Base-by-base conservation (phyloP, 140 eudicot species). In the Oenanthe javanica region DNA sequence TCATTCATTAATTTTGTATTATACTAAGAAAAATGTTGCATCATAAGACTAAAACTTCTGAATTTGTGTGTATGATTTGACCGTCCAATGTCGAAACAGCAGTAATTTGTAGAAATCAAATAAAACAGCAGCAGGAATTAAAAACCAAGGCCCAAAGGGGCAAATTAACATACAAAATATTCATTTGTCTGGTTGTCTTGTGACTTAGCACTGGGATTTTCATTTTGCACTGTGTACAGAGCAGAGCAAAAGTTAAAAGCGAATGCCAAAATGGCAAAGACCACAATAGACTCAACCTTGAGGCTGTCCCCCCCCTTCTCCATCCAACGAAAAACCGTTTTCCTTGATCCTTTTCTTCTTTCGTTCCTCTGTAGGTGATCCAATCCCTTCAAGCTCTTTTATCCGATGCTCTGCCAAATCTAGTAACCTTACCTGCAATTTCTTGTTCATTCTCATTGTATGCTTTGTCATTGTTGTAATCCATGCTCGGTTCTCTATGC, bases 391-490 rank as follows among this genome's bases (percentile, higher is more conserved):
- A 8, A 48, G 43, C 76, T 79, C 79, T 80, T 72, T 77, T 52
- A 82, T 63, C 40, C 85, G 78, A 79, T 42, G 72, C 73, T 83
- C 76, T 14, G 83, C 84, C 18, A 87, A 80, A 74, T 87, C 84
- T 38, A 87, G 82, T 69, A 87, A 64, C 48, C 85, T 83, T 21
- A 83, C 16, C 72, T 23, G 76, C 72, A 87, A 80, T 25, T 77
- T 88, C 72, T 72, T 54, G 78, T 87, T 87, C 81, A 85, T 85
- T 69, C 83, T 84, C 75, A 82, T 80, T 83, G 85, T 79, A 18
- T 82, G 90, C 76, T 78, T 87, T 82, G 90, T 77, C 88, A 87
- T 87, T 77, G 72, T 79, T 40, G 48, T 74, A 42, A 81, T 63
- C 86, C 47, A 52, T 50, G 70, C 72, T 55, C 85, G 77, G 74